Evolutionary conservation across 371 early-diverging fungal species (phyloP), one percentile per base, ranked within the genome.

Genomic region (Apophysomyces variabilis): DNA sequence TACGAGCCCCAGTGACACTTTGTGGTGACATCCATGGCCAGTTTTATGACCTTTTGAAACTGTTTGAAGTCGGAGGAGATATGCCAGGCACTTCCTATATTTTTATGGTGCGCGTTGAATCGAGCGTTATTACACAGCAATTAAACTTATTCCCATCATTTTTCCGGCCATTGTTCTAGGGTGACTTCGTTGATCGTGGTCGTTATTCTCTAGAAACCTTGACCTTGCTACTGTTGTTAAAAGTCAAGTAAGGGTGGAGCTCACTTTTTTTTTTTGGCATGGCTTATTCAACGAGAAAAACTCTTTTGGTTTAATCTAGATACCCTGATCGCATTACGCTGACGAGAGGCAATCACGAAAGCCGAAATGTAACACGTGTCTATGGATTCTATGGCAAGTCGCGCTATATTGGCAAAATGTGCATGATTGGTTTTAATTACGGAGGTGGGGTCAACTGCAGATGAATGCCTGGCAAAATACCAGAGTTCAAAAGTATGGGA

Each of bases 121-220:
- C 32, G 41, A 38, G 7, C 39, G 9, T 26, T 26, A 26, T 26
- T 3, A 26, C 32, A 26, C 32, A 26, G 32, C 32, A 41, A 43
- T 7, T 18, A 12, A 60, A 60, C 60, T 5, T 13, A 14, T n/a
- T 39, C 21, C 4, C 7, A 6, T 60, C 4, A 14, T 1, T 18
- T 3, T 18, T 32, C 12, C 6, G 13, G 14, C 12, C 13, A 8
- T 43, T 21, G 14, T 43, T 38, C 21, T 11, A 82, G 82, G 99
- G 99, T n/a, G 99, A 99, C 76, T 99, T 97, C 87, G 99, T 99
- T 1, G 99, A 99, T 84, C 90, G 99, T 61, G 99, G 99, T 35
- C 96, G 96, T 79, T 97, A 97, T 85, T 94, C 95, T 70, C 80
- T 99, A 67, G 99, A 99, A 78, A 98, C 99, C 8, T 91, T 99